phyloP scores from a whole-genome alignment of 192 early-diverging fungal species.

The Podila verticillata region DNA sequence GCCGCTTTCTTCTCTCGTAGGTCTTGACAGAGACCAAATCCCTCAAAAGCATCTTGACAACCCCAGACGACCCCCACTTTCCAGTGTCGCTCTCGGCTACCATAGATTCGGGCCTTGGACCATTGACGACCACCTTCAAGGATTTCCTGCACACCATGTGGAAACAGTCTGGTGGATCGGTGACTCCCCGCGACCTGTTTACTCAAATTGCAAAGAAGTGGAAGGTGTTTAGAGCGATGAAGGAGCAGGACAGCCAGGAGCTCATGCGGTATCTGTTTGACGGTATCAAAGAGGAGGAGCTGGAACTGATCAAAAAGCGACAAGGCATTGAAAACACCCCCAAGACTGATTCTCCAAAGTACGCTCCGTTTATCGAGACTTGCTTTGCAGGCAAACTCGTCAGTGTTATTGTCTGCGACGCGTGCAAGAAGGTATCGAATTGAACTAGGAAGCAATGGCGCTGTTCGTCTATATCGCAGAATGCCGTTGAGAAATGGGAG shows the following conservation, averaged over 20 bases:
- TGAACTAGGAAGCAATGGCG: not conserved
- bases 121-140: constrained; percentile 43
- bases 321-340: not conserved
- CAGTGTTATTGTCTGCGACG: constrained; percentile 72
- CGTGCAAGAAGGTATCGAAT: constrained; percentile 63
- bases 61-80: not conserved
- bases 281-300: constrained; percentile 67
- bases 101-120: constrained; percentile 15
- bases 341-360: constrained; percentile 1
- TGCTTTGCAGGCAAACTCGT: constrained; percentile 76
- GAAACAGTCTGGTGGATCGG: constrained; percentile 41
- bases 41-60: not conserved
- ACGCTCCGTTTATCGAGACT: constrained; percentile 66
- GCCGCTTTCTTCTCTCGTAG: not conserved
- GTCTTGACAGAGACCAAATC: constrained; percentile 18
- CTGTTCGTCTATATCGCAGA: not conserved
- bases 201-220: constrained; percentile 64
- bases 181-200: constrained; percentile 68
- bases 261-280: constrained; percentile 73
- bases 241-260: constrained; percentile 81
- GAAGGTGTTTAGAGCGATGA: constrained; percentile 63
- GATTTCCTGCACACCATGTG: constrained; percentile 49
- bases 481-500: not conserved
- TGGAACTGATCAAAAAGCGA: constrained; percentile 20
- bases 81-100: constrained; percentile 14